These are phyloP conservation scores for Sugiyamaella boreocaroliniensis DNA, from an alignment of 805 yeast species.

Conservation along the genomic window DNA sequence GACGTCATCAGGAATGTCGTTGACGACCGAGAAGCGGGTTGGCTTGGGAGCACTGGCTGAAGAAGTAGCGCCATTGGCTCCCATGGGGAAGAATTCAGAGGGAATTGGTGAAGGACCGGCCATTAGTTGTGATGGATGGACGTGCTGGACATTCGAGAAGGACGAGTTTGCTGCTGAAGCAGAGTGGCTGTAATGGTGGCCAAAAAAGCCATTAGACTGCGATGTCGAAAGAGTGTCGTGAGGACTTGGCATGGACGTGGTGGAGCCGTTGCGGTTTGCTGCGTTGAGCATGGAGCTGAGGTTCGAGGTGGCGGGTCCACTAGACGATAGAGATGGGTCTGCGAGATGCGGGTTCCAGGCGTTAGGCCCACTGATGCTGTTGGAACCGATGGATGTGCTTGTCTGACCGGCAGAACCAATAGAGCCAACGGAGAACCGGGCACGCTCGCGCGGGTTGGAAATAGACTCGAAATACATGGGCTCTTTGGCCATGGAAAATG, in stretches of 20 bases:
- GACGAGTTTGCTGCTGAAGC: not conserved
- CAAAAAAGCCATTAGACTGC: not conserved
- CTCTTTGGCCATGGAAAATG: slow-evolving; percentile 7
- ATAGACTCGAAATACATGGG: slow-evolving; percentile 12
- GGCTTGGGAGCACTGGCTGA: slow-evolving; percentile 1
- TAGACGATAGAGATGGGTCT: not conserved
- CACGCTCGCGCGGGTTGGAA: slow-evolving; percentile 13
- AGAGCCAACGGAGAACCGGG: slow-evolving; percentile 6
- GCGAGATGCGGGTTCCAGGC: not conserved
- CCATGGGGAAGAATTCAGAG: slow-evolving; percentile 1
- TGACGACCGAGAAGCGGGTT: slow-evolving; percentile 5
- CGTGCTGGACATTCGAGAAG: slow-evolving; percentile 5
- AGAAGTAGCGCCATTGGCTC: not conserved
- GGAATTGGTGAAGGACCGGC: slow-evolving; percentile 4
- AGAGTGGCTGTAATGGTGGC: not conserved
- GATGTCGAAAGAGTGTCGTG: not conserved
- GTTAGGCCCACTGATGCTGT: not conserved
- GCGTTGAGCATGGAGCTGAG: not conserved
- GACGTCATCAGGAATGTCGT: slow-evolving; percentile 5
- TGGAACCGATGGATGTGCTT: not conserved
- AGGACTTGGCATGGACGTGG: not conserved
- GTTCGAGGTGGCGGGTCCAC: not conserved
- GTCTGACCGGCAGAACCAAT: not conserved
- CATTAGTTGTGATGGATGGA: slow-evolving; percentile 11
- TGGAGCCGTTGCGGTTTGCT: not conserved